Percentiles rank a stretch among this genome's conserved stretches.
Conservation (phyloP, 495 filamentous ascomycete species). For the Aspergillus sclerotiicarbonarius region DNA sequence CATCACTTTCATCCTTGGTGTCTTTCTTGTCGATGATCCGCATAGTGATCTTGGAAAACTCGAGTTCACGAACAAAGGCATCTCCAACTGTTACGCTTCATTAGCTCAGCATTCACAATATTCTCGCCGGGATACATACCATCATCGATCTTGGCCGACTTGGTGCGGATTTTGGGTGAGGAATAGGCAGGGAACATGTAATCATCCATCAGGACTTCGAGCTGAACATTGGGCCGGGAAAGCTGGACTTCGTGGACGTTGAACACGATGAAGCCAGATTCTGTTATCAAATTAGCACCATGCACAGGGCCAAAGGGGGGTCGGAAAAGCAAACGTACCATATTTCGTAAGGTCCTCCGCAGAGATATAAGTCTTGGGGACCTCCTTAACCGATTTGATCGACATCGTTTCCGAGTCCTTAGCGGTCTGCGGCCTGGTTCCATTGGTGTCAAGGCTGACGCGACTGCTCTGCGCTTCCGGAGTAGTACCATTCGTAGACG, state of each 20-base stretch:
- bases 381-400: slow-evolving; percentile 45
- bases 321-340: slow-evolving; percentile 41
- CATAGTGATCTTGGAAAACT: slow-evolving; percentile 89
- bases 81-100: slow-evolving; percentile 62
- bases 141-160: slow-evolving; percentile 72
- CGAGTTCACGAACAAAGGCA: slow-evolving; percentile 92
- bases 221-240: slow-evolving; percentile 67
- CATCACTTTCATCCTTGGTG: slow-evolving; percentile 67
- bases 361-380: slow-evolving; percentile 74
- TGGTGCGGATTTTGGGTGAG: slow-evolving; percentile 69
- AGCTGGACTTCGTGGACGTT: slow-evolving; percentile 86
- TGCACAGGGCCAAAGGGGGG: neutral
- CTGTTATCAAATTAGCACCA: slow-evolving; percentile 40
- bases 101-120: slow-evolving; percentile 8
- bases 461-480: slow-evolving; percentile 33
- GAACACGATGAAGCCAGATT: slow-evolving; percentile 92
- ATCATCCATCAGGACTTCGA: slow-evolving; percentile 94
- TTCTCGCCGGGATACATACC: slow-evolving; percentile 41
- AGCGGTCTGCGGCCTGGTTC: slow-evolving; percentile 24
- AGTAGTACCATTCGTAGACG: slow-evolving; percentile 20
- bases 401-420: slow-evolving; percentile 40
- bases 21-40: slow-evolving; percentile 74
- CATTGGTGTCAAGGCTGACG: slow-evolving; percentile 37
- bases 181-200: slow-evolving; percentile 86
- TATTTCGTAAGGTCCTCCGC: slow-evolving; percentile 78